A percentile compares a stretch with the other conserved stretches of the same genome.
phyloP scores from a whole-genome alignment of 2,329 filamentous ascomycete species.

The Fusarium domesticum region DNA sequence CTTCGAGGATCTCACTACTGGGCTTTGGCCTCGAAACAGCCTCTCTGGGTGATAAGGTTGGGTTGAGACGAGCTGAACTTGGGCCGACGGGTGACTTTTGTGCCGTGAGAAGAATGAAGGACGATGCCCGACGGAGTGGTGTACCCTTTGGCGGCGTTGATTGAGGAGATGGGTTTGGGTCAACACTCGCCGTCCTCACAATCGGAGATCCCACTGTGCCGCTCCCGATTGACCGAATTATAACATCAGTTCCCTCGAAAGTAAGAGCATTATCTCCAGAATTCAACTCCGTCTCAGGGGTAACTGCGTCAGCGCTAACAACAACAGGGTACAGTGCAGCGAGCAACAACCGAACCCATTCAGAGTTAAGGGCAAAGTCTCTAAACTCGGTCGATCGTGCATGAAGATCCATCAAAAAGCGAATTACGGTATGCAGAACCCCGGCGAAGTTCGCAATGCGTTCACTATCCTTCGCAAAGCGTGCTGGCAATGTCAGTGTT shows the following conservation, averaged over 20 bases:
- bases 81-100: conserved; percentile 58
- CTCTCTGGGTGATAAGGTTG: conserved; percentile 35
- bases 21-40: conserved; percentile 50
- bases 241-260: conserved; percentile 82
- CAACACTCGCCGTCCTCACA: conserved; percentile 65
- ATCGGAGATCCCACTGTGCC: conserved; percentile 64
- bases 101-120: conserved; percentile 83
- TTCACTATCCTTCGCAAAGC: conserved; percentile 41
- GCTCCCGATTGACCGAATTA: conserved; percentile 67
- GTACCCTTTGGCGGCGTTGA: conserved; percentile 52
- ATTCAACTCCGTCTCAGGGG: conserved; percentile 81
- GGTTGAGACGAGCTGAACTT: conserved; percentile 61
- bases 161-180: conserved; percentile 48
- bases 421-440: conserved; percentile 72
- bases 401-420: conserved; percentile 77
- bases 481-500: conserved; percentile 22
- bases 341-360: conserved; percentile 77
- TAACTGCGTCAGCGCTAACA: conserved; percentile 80
- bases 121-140: conserved; percentile 75
- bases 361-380: conserved; percentile 76
- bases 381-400: conserved; percentile 72
- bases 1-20: conserved; percentile 70
- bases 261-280: conserved; percentile 76
- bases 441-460: conserved; percentile 52
- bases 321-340: conserved; percentile 82